Evolutionary conservation across 192 early-diverging fungal species (phyloP), one percentile per base, ranked within the genome.

Genomic region (Phycomyces nitens): DNA sequence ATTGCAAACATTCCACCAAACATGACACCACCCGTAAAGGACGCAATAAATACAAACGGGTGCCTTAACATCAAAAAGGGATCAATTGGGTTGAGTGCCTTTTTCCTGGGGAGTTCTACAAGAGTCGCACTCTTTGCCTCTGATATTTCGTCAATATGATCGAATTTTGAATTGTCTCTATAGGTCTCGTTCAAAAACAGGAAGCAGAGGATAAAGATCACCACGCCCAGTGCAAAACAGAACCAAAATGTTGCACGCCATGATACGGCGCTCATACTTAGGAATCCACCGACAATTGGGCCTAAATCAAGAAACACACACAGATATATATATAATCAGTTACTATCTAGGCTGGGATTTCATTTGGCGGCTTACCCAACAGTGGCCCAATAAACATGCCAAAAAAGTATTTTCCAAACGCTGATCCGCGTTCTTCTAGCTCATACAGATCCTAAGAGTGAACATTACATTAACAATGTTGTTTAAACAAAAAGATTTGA

Each of bases 1-100:
- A 75, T 71, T 40, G 78, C 65, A 55, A 80, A 80, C 80, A 82
- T 82, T 26, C 70, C 59, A 23, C 78, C 77, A 70, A 82, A 82
- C 23, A 68, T 53, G 50, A 82, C 66, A 53, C 75, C 77, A 20
- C 68, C 69, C 24, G 69, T 71, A 26, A 80, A 57, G 11, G 79
- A 55, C 0, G 62, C 40, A 16, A 80, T 53, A 15, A 80, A 54
- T 14, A 80, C 70, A 21, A 77, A 66, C 16, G 79, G 70, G 52
- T 77, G 63, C 44, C 27, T 71, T 18, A 80, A 47, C 9, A 77
- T 38, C 24, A 23, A 12, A 27, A 71, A 44, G 12, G 69, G 42
- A 12, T 21, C 57, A 5, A 71, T 18, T 11, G 49, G 60, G 20
- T 62, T 21, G 26, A 62, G 44, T 3, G 44, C 43, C 18, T 27